Evolutionary conservation across 495 filamentous ascomycete species (phyloP).

Genomic region (Penicillium herquei): DNA sequence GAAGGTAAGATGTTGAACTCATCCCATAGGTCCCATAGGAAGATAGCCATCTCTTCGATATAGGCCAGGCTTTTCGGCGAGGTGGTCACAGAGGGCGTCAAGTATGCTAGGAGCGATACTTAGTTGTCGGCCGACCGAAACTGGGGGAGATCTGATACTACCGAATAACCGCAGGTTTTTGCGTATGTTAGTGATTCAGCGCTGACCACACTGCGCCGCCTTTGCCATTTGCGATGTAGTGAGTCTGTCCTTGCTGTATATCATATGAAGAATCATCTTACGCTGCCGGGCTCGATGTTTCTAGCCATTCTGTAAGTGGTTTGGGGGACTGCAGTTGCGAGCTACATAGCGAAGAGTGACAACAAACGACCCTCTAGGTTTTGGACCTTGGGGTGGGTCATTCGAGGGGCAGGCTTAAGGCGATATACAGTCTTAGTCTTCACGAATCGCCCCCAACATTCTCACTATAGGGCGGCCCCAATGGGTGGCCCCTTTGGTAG

Average conservation of each 20-base stretch:
- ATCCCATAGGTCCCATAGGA: background rate
- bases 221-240: conserved; percentile 9
- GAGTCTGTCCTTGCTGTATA: conserved; percentile 10
- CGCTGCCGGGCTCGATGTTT: conserved; percentile 6
- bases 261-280: conserved; percentile 6
- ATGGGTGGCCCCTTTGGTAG: conserved; percentile 6
- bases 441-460: no score
- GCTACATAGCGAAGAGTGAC: no score
- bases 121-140: background rate
- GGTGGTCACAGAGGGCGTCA: conserved; percentile 12
- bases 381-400: no score
- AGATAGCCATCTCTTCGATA: conserved; percentile 19
- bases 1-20: conserved; percentile 5
- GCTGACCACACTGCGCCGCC: background rate
- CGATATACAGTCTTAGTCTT: no score
- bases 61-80: conserved; percentile 9
- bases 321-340: background rate
- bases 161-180: background rate
- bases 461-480: no score
- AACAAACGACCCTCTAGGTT: no score
- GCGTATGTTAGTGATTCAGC: background rate
- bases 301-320: conserved; percentile 9
- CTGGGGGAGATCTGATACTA: background rate
- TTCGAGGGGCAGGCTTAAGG: no score
- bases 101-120: conserved; percentile 22